Percentiles rank a stretch among this genome's conserved stretches.
Conservation (phyloP, 768 basidiomycete species). For the Lactifluus piperatus region DNA sequence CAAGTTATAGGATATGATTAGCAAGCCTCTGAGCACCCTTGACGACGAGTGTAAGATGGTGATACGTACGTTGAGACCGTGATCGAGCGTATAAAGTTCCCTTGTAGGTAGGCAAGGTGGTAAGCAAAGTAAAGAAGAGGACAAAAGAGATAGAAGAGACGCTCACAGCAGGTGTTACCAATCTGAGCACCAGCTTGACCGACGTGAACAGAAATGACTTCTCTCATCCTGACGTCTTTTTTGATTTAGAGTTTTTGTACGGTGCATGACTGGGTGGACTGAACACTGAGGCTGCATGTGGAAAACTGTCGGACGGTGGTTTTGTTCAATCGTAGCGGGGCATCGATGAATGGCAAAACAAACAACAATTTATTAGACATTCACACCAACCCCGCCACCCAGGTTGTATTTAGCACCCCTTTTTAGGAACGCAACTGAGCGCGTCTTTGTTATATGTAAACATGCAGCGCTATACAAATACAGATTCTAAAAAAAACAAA, state of each 20-base stretch:
- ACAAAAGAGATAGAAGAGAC: too few relatives aligned
- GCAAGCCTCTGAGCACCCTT: background rate
- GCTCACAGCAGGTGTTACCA: too few relatives aligned
- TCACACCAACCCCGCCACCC: too few relatives aligned
- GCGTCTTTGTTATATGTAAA: too few relatives aligned
- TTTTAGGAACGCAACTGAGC: too few relatives aligned
- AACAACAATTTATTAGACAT: too few relatives aligned
- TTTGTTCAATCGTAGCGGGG: too few relatives aligned
- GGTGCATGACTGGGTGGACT: background rate
- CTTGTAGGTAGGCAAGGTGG: constrained; percentile 36
- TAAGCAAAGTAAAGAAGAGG: constrained; percentile 22
- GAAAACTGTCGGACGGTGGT: background rate
- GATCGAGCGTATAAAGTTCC: constrained; percentile 98
- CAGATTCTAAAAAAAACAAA: too few relatives aligned
- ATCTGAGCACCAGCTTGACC: too few relatives aligned
- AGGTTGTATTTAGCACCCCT: too few relatives aligned
- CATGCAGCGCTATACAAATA: too few relatives aligned
- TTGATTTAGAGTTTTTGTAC: background rate
- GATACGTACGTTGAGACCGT: constrained; percentile 79
- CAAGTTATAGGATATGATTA: constrained; percentile 47
- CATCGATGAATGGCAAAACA: background rate
- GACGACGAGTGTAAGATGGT: background rate
- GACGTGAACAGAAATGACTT: too few relatives aligned
- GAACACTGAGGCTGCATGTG: background rate
- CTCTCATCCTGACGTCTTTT: constrained; percentile 43